A percentile compares a stretch with the other conserved stretches of the same genome.
Conservation (phyloP, 805 yeast genomes). For the Ogataea corticis region DNA sequence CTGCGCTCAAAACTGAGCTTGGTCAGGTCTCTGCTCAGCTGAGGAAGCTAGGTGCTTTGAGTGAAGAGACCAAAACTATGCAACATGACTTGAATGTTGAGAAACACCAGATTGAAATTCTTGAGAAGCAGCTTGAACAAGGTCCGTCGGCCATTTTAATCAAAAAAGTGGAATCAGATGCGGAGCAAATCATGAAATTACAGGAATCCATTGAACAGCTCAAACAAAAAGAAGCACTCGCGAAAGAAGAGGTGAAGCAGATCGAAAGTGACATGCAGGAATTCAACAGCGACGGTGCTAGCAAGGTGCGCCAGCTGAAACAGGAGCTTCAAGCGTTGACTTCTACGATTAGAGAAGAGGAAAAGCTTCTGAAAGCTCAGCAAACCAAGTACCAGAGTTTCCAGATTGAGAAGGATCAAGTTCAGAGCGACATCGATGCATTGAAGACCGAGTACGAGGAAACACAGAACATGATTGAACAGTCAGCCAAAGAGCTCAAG, state of each 20-base stretch:
- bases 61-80: conserved; percentile 50
- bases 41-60: conserved; percentile 41
- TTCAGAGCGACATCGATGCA: conserved; percentile 52
- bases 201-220: conserved; percentile 39
- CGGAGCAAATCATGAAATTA: conserved; percentile 46
- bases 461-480: conserved; percentile 35
- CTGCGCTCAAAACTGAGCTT: conserved; percentile 42
- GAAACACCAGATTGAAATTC: conserved; percentile 57
- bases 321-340: conserved; percentile 48
- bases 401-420: conserved; percentile 72
- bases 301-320: conserved; percentile 68
- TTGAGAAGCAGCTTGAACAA: conserved; percentile 54
- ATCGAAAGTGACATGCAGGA: conserved; percentile 81
- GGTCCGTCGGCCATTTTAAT: conserved; percentile 60
- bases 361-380: conserved; percentile 42
- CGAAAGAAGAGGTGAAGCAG: conserved; percentile 44
- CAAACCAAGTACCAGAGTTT: conserved; percentile 60
- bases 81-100: conserved; percentile 60
- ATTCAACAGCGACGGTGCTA: conserved; percentile 74
- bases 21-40: conserved; percentile 41
- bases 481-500: conserved; percentile 32
- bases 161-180: conserved; percentile 46
- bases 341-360: conserved; percentile 36
- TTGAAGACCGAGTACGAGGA: conserved; percentile 44
- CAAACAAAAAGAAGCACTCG: conserved; percentile 31